These are phyloP conservation scores for Coniochaeta prunicola DNA, from an alignment of 2,329 filamentous ascomycete genomes.

Conservation along the genomic window DNA sequence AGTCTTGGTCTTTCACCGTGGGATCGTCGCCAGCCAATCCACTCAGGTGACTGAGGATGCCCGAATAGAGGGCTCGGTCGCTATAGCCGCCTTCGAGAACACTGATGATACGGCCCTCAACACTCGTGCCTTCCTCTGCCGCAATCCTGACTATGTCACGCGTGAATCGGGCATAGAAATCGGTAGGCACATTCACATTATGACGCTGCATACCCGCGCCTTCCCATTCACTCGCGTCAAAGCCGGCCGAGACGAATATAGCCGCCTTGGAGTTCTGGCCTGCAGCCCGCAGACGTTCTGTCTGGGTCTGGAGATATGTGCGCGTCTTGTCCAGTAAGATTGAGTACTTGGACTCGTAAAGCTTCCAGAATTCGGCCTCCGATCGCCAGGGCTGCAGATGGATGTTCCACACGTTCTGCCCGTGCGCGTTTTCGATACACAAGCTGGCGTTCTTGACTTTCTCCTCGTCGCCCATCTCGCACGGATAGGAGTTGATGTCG, in stretches of 20 bases:
- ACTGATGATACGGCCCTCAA: slow-evolving; percentile 82
- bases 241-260: slow-evolving; percentile 92
- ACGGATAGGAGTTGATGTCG: slow-evolving; percentile 98
- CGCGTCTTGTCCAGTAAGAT: slow-evolving; percentile 75
- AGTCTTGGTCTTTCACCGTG: slow-evolving; percentile 25
- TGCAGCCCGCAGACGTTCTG: slow-evolving; percentile 52
- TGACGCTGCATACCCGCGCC: slow-evolving; percentile 90
- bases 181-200: slow-evolving; percentile 89
- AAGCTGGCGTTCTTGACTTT: slow-evolving; percentile 92
- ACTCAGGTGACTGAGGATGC: slow-evolving; percentile 82
- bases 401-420: slow-evolving; percentile 93
- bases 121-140: slow-evolving; percentile 67
- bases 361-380: slow-evolving; percentile 75
- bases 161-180: slow-evolving; percentile 90
- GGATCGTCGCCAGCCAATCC: slow-evolving; percentile 61
- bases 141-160: slow-evolving; percentile 78
- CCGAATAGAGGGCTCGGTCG: slow-evolving; percentile 80
- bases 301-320: slow-evolving; percentile 66
- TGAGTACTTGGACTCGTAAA: slow-evolving; percentile 76
- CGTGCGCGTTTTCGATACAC: slow-evolving; percentile 89
- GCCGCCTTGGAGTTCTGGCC: slow-evolving; percentile 67
- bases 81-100: slow-evolving; percentile 96
- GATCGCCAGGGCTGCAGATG: slow-evolving; percentile 85
- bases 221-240: slow-evolving; percentile 96
- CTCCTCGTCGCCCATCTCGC: slow-evolving; percentile 85